A percentile compares a stretch with the other conserved stretches of the same genome.
phyloP scores from a whole-genome alignment of 2,329 filamentous ascomycete genomes.

The Cytospora piceicola region DNA sequence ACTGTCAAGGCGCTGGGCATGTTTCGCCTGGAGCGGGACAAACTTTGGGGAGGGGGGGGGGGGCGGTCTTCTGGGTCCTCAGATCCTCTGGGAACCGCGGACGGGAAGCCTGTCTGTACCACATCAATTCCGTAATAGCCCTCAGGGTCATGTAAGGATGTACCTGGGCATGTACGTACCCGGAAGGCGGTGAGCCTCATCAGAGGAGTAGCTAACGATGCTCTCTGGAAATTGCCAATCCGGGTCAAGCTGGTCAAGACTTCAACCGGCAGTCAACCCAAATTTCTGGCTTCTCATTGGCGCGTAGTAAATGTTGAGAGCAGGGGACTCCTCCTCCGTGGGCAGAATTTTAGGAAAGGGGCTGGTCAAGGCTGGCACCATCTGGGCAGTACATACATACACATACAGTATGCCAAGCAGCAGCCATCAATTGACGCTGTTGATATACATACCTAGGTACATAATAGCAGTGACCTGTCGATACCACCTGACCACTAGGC shows the following conservation, averaged over 20 bases:
- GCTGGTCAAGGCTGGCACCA: background rate
- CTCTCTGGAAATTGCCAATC: background rate
- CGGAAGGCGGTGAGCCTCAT: background rate
- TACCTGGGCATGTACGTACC: background rate
- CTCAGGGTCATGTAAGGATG: background rate
- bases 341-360: background rate
- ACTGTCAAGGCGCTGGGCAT: background rate
- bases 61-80: no score
- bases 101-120: background rate
- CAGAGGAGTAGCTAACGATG: background rate
- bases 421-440: no score
- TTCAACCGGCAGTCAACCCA: background rate
- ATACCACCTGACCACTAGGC: no score
- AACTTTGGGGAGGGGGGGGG: background rate
- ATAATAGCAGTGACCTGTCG: no score
- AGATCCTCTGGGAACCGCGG: background rate
- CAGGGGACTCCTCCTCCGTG: background rate
- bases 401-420: no score
- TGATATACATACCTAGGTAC: no score
- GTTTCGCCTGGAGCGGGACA: background rate
- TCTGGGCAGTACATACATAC: background rate
- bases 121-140: background rate
- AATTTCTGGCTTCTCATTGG: background rate
- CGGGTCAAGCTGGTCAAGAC: background rate
- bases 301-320: background rate